These are phyloP conservation scores for Colletotrichum cereale DNA, from an alignment of 2,329 filamentous ascomycete genomes.

Conservation along the genomic window DNA sequence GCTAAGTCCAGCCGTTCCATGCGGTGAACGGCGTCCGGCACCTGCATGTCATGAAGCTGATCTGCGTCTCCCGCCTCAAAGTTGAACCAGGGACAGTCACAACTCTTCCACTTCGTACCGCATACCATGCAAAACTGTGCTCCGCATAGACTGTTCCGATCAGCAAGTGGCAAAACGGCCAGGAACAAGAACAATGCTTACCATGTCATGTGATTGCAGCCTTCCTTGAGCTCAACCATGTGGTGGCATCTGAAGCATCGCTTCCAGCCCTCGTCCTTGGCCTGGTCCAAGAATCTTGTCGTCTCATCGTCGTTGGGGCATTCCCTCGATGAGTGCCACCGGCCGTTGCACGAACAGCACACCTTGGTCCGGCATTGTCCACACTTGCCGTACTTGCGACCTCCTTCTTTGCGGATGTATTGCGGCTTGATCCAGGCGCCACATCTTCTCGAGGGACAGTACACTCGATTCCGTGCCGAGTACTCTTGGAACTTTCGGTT, in stretches of 20 bases:
- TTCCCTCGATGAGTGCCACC: conserved; percentile 76
- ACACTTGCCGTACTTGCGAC: conserved; percentile 77
- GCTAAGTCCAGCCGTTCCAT: conserved; percentile 27
- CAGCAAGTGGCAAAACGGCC: conserved; percentile 20
- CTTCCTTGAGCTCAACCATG: conserved; percentile 83
- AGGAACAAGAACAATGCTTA: conserved; percentile 55
- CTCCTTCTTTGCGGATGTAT: conserved; percentile 70
- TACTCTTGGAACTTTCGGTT: conserved; percentile 85
- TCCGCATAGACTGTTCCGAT: conserved; percentile 73
- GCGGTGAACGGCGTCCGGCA: conserved; percentile 53
- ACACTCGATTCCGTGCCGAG: conserved; percentile 79
- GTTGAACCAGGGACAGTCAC: conserved; percentile 86
- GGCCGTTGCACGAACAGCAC: conserved; percentile 79
- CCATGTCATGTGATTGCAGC: conserved; percentile 92
- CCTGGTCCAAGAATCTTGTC: conserved; percentile 71
- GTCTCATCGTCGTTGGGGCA: conserved; percentile 81
- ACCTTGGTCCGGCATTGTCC: conserved; percentile 79
- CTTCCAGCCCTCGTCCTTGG: conserved; percentile 78
- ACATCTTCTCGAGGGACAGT: conserved; percentile 80
- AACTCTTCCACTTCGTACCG: conserved; percentile 84
- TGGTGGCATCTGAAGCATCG: conserved; percentile 80
- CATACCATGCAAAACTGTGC: conserved; percentile 92
- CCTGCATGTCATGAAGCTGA: conserved; percentile 64
- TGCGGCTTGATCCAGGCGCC: conserved; percentile 84
- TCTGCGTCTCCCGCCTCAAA: conserved; percentile 68